Base-by-base conservation (phyloP, 768 basidiomycete genomes). In the Lyophyllum semitale region DNA sequence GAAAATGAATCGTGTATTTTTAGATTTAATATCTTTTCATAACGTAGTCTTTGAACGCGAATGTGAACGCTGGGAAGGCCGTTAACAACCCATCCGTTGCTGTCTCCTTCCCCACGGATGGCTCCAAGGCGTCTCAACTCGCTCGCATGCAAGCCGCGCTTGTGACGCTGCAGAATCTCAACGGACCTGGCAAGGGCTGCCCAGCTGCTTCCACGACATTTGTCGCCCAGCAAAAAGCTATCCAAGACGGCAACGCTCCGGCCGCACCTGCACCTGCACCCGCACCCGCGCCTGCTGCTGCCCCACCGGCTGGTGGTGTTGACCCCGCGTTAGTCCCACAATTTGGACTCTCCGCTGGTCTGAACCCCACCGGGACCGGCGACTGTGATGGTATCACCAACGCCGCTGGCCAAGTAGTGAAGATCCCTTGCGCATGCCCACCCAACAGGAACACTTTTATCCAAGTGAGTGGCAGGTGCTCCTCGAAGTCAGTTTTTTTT, bases 151-250 rank as follows among this genome's bases (percentile, higher is more conserved):
- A 82, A 44, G 78, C 87, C 25, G 78, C 83, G 5, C 63, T 84
- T 11, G 78, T 88, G 35, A 86, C 89, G 5, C 72, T 91, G 18
- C 89, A 91, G 72, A 91, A 91, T 68, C 66, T 91, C 38, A 73
- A 77, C 46, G 89, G 88, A 1, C 76, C 85, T 0, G 89, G 88
- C 33, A 68, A 76, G 4, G 89, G 88, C 13, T 90, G 87, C 66
- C 88, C 88, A 6, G 80, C 81, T 15, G 80, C 79, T 1, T 78
- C 85, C 11, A 87, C 88, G 0, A 89, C 85, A 3, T 83, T 87
- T 62, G 60, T 73, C 20, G 81, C 75, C 0, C 76, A 77, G 43
- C 70, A 68, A 27, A 59, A 69, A 50, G 73, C 72, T 8, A 71
- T 77, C 32, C 68, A 73, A 49, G 65, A 69, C 44, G 73, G 67